Percentiles rank a stretch among this genome's conserved stretches.
These are phyloP conservation scores for Protea cynaroides DNA, from an alignment of 164 flowering plant genomes.

Conservation along the genomic window DNA sequence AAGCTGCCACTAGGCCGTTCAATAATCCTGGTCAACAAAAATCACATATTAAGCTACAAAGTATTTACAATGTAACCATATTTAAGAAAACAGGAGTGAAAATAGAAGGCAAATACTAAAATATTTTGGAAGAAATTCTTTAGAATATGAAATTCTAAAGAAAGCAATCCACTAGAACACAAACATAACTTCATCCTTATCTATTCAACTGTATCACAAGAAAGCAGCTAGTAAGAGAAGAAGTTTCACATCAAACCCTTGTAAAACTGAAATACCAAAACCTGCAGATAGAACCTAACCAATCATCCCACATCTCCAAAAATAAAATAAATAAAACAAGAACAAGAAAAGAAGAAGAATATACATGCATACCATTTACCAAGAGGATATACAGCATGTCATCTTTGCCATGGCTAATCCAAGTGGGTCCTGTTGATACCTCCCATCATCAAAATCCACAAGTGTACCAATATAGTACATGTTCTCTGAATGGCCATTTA, in stretches of 20 bases:
- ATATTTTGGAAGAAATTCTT: too few species aligned
- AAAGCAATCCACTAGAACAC: too few species aligned
- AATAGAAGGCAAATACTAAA: neutral
- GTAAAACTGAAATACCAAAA: too few species aligned
- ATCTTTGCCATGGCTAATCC: slow-evolving; percentile 67
- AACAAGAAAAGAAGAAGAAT: too few species aligned
- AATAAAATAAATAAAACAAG: too few species aligned
- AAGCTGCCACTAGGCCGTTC: slow-evolving; percentile 73
- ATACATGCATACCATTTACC: slow-evolving; percentile 69
- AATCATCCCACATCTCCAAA: too few species aligned
- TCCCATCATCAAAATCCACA: slow-evolving; percentile 26
- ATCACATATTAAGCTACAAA: neutral
- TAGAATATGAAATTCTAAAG: too few species aligned
- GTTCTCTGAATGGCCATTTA: slow-evolving; percentile 26
- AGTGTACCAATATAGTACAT: slow-evolving; percentile 20
- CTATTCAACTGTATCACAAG: too few species aligned
- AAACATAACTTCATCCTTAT: too few species aligned
- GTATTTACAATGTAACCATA: neutral
- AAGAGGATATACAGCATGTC: slow-evolving; percentile 66
- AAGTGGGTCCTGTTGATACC: too few species aligned
- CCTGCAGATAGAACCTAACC: neutral
- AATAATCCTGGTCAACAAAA: slow-evolving; percentile 48
- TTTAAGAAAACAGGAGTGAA: neutral
- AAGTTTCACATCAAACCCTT: too few species aligned
- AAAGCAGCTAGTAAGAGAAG: too few species aligned